Evolutionary conservation across 2,329 filamentous ascomycete genomes (phyloP).

Genomic region (Annulohypoxylon truncatum): DNA sequence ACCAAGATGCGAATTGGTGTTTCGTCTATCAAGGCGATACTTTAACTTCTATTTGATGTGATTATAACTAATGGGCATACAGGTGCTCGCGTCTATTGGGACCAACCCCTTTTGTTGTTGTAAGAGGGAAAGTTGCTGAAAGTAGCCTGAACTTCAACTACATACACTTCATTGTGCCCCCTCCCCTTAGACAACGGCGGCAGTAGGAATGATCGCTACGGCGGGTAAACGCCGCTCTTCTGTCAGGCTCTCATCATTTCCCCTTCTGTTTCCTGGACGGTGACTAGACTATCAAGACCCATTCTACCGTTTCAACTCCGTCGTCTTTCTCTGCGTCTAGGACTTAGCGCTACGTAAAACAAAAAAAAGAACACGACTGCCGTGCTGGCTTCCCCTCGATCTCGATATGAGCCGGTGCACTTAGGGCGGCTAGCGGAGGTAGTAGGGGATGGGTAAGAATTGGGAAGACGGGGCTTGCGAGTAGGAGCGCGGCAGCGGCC

Average conservation of each 20-base stretch:
- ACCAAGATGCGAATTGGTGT: slow-evolving; percentile 20
- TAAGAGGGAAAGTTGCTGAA: slow-evolving; percentile 42
- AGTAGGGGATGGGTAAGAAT: slow-evolving; percentile 35
- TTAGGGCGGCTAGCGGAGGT: slow-evolving; percentile 40
- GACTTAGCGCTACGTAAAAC: slow-evolving; percentile 33
- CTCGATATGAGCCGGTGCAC: slow-evolving; percentile 45
- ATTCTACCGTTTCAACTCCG: slow-evolving; percentile 45
- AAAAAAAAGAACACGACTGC: slow-evolving; percentile 41
- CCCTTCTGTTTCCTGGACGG: slow-evolving; percentile 31
- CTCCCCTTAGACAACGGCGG: slow-evolving; percentile 21
- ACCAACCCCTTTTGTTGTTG: slow-evolving; percentile 37
- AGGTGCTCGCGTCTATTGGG: slow-evolving; percentile 14
- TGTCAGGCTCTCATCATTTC: slow-evolving; percentile 20
- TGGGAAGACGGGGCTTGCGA: slow-evolving; percentile 36
- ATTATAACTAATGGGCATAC: slow-evolving; percentile 13
- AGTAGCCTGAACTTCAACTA: slow-evolving; percentile 27
- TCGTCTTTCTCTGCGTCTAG: slow-evolving; percentile 28
- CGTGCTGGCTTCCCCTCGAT: slow-evolving; percentile 46
- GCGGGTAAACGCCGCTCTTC: slow-evolving; percentile 41
- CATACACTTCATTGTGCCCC: slow-evolving; percentile 31
- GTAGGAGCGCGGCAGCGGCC: slow-evolving; percentile 38
- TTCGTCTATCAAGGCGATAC: slow-evolving; percentile 9
- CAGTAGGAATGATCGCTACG: slow-evolving; percentile 28
- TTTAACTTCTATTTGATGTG: slow-evolving; percentile 21
- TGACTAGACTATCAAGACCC: slow-evolving; percentile 38